Evolutionary conservation across 495 filamentous ascomycete species (phyloP).

Genomic region (Aspergillus nanangensis): DNA sequence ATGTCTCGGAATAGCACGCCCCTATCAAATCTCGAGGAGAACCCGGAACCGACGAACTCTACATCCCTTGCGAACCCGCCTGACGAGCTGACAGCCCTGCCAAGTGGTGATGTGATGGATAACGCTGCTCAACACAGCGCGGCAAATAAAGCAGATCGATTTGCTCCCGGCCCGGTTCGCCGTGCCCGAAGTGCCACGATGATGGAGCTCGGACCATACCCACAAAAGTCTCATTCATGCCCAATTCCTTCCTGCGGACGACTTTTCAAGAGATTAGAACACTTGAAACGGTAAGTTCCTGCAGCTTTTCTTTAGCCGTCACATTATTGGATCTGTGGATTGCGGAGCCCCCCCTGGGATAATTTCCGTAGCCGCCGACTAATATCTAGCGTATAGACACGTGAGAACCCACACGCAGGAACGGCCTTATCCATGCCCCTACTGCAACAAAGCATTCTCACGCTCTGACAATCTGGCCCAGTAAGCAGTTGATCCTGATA

Average conservation of each 20-base stretch:
- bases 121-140: constrained; percentile 57
- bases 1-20: constrained; percentile 88
- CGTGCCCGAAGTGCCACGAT: constrained; percentile 92
- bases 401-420: constrained; percentile 99
- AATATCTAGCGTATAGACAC: constrained; percentile 63
- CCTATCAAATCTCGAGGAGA: constrained; percentile 72
- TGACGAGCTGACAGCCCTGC: constrained; percentile 63
- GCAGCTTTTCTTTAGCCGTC: constrained; percentile 16
- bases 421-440: constrained; percentile 92
- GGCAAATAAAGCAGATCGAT: constrained; percentile 56
- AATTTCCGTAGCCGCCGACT: constrained; percentile 58
- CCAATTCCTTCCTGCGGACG: constrained; percentile 98
- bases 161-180: constrained; percentile 68
- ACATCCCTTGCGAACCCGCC: constrained; percentile 55
- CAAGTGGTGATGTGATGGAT: constrained; percentile 58
- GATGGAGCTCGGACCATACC: constrained; percentile 95
- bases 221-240: constrained; percentile 95
- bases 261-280: constrained; percentile 97
- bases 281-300: constrained; percentile 88
- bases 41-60: constrained; percentile 66
- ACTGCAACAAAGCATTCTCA: constrained; percentile 98
- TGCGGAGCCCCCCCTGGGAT: constrained; percentile 13
- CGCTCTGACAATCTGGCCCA: constrained; percentile 98
- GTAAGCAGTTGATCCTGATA: no score
- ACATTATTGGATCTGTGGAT: constrained; percentile 5